Evolutionary conservation across 768 basidiomycete species (phyloP).

Genomic region (Tricholoma terreum): DNA sequence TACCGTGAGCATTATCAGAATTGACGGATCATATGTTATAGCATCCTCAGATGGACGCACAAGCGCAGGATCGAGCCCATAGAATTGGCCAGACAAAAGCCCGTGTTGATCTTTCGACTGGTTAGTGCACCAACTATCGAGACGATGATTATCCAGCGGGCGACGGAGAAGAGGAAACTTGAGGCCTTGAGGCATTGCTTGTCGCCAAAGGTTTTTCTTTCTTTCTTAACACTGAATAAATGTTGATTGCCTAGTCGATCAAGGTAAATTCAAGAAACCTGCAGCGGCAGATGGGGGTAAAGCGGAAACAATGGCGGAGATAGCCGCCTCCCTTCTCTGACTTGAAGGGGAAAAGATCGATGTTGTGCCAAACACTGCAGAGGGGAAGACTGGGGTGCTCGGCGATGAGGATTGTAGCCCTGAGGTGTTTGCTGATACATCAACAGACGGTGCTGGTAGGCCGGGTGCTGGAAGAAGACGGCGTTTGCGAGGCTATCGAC

Average conservation of each 20-base stretch:
- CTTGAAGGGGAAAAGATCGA: conserved; percentile 88
- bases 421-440: conserved; percentile 66
- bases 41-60: conserved; percentile 96
- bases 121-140: conserved; percentile 89
- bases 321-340: too few species aligned
- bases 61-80: conserved; percentile 95
- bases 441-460: conserved; percentile 27
- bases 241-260: too few species aligned
- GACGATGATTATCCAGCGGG: conserved; percentile 84
- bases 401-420: conserved; percentile 77
- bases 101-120: conserved; percentile 86
- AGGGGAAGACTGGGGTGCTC: conserved; percentile 69
- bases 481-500: conserved; percentile 67
- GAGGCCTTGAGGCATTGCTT: conserved; percentile 92
- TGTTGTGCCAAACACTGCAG: conserved; percentile 72
- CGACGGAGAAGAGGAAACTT: too few species aligned
- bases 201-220: conserved; percentile 96
- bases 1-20: too few species aligned
- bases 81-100: conserved; percentile 92
- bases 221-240: too few species aligned
- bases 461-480: conserved; percentile 37
- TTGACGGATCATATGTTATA: too few species aligned
- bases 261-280: too few species aligned
- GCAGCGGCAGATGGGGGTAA: too few species aligned
- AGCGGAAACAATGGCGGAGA: conserved; percentile 69